phyloP scores from a whole-genome alignment of 108 stramenopile genomes.

The Fistulifera solaris region DNA sequence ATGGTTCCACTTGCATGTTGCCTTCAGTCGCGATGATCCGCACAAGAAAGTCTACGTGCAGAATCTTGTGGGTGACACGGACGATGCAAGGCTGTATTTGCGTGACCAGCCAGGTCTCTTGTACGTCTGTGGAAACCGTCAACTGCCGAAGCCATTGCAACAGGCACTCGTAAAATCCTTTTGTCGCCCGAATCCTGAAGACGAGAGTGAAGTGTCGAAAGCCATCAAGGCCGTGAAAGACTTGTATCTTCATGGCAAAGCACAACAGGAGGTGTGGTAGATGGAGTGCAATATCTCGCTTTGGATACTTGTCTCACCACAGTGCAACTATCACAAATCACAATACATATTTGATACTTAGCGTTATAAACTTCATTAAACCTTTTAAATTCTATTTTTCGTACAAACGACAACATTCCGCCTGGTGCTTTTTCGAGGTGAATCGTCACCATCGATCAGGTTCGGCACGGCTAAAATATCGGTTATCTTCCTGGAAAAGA shows the following conservation, averaged over 20 bases:
- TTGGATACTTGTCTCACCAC: no score
- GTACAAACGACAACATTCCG: no score
- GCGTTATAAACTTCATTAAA: no score
- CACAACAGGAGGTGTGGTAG: slow-evolving; percentile 62
- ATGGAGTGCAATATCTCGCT: background rate
- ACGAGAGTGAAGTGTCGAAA: slow-evolving; percentile 13
- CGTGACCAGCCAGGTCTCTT: slow-evolving; percentile 36
- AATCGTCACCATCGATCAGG: no score
- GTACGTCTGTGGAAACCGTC: slow-evolving; percentile 69
- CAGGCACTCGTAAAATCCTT: slow-evolving; percentile 6
- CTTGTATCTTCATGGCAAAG: slow-evolving; percentile 38
- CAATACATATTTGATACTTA: no score
- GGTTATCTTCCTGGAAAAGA: no score
- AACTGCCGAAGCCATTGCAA: slow-evolving; percentile 45
- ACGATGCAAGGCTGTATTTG: slow-evolving; percentile 33
- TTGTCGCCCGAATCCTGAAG: slow-evolving; percentile 20
- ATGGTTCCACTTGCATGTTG: slow-evolving; percentile 66
- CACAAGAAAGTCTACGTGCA: slow-evolving; percentile 86
- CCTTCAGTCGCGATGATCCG: slow-evolving; percentile 73
- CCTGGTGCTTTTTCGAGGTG: no score
- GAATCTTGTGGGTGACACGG: slow-evolving; percentile 54
- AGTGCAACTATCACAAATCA: no score
- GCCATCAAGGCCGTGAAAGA: slow-evolving; percentile 42
- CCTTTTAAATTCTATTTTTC: no score
- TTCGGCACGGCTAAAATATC: no score